A percentile compares a stretch with the other conserved stretches of the same genome.
These are phyloP conservation scores for grape (Vitis vinifera) DNA, from an alignment of 164 flowering plant species.

Conservation along the genomic window ASM3070453v1 NC_081819.1:3495501-3496000, in stretches of 20 bases:
- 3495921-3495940: background rate
- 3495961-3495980: no score
- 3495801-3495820: background rate
- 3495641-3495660: background rate
- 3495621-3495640: background rate
- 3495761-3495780: background rate
- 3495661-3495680: conserved; percentile 6
- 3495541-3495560: conserved; percentile 3
- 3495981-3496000: no score
- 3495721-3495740: background rate
- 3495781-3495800: background rate
- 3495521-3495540: conserved; percentile 15
- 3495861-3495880: background rate
- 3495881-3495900: no score
- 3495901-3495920: conserved; percentile 6
- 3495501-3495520: conserved; percentile 19
- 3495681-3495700: conserved; percentile 1
- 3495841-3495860: background rate
- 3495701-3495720: conserved; percentile 3
- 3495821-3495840: conserved; percentile 4
- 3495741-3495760: conserved; percentile 4
- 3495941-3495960: no score
- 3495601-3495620: background rate
- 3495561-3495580: background rate
- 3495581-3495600: background rate